Percentiles rank a stretch among this genome's conserved stretches.
These are phyloP conservation scores for Stachybotrys elegans DNA, from an alignment of 2,329 filamentous ascomycete species.

Conservation along the genomic window DNA sequence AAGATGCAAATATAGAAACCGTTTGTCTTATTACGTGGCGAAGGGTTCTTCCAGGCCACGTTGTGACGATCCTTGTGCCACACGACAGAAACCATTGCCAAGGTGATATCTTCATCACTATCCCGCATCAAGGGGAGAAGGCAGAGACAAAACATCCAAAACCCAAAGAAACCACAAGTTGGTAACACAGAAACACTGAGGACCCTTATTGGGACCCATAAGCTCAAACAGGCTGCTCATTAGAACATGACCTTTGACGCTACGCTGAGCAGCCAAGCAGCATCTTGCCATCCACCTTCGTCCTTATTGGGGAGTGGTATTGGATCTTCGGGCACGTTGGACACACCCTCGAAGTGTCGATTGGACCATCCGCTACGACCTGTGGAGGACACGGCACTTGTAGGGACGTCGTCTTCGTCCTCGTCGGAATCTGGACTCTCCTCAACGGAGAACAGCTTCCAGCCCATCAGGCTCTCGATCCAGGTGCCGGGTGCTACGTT, in stretches of 20 bases:
- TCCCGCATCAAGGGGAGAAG: no score
- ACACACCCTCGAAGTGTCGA: conserved; percentile 35
- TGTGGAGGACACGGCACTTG: conserved; percentile 20
- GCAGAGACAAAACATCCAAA: no score
- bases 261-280: conserved; percentile 62
- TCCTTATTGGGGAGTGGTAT: conserved; percentile 46
- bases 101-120: no score
- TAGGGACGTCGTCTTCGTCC: conserved; percentile 26
- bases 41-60: no score
- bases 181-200: no score
- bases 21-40: no score
- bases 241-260: conserved; percentile 57
- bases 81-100: no score
- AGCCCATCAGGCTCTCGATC: conserved; percentile 54
- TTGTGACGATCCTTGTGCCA: no score
- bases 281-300: conserved; percentile 60
- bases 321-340: conserved; percentile 35
- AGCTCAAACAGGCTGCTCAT: no score
- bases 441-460: conserved; percentile 58
- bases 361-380: conserved; percentile 27
- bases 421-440: conserved; percentile 50
- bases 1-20: no score
- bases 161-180: no score
- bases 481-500: conserved; percentile 50
- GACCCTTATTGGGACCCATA: no score